These are phyloP conservation scores for Cercophora scortea DNA, from an alignment of 495 filamentous ascomycete species.

Conservation along the genomic window DNA sequence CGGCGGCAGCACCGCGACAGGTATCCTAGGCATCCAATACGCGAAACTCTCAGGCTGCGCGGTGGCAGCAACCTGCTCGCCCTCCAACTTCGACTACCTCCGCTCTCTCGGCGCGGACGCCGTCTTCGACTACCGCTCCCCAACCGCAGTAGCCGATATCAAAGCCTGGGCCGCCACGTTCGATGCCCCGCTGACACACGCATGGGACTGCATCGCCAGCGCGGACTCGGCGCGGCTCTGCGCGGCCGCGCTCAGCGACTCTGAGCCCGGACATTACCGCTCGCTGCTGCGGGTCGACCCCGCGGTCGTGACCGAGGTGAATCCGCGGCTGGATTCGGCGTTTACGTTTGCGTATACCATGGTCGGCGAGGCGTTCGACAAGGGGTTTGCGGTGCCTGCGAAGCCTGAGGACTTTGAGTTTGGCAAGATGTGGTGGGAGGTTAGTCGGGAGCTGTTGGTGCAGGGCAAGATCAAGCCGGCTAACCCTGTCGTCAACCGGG, in stretches of 20 bases:
- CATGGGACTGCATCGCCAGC: constrained; percentile 28
- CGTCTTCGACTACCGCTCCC: constrained; percentile 39
- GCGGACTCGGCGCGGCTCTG: constrained; percentile 10
- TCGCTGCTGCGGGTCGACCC: constrained; percentile 16
- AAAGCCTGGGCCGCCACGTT: constrained; percentile 13
- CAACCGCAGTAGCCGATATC: constrained; percentile 28
- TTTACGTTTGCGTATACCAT: constrained; percentile 24
- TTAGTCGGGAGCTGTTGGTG: constrained; percentile 15
- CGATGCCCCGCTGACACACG: constrained; percentile 11
- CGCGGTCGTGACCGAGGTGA: constrained; percentile 13
- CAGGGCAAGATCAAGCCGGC: constrained; percentile 16
- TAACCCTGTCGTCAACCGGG: constrained; percentile 18
- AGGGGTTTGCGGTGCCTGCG: neutral
- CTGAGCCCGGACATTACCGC: constrained; percentile 7
- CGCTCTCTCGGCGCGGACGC: constrained; percentile 33
- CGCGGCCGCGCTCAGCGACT: constrained; percentile 19
- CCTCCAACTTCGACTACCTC: constrained; percentile 33
- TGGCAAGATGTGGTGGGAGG: constrained; percentile 16
- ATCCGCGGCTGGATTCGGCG: constrained; percentile 17
- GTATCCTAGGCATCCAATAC: constrained; percentile 39
- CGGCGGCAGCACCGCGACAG: constrained; percentile 43
- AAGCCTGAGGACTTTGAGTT: constrained; percentile 17
- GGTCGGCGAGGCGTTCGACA: constrained; percentile 13
- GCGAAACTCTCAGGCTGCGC: constrained; percentile 37
- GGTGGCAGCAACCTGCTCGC: constrained; percentile 37